phyloP scores from a whole-genome alignment of 768 basidiomycete species.

The Boletus coccyginus region DNA sequence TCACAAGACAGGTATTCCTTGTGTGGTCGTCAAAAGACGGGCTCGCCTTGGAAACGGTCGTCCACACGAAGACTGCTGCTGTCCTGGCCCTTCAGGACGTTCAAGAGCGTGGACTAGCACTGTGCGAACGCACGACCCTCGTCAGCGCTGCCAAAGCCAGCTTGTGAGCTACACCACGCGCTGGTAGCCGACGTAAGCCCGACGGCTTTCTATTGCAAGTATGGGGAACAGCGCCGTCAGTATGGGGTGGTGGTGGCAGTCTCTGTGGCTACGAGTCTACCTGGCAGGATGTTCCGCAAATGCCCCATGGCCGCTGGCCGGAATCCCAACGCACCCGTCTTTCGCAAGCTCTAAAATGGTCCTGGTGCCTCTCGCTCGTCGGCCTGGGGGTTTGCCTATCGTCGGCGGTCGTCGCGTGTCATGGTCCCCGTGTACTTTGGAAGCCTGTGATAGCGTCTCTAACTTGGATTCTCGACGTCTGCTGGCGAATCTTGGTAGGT shows the following conservation, averaged over 20 bases:
- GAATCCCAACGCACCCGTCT: slow-evolving; percentile 49
- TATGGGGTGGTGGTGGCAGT: slow-evolving; percentile 82
- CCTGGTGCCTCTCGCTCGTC: not conserved
- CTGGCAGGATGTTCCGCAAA: slow-evolving; percentile 79
- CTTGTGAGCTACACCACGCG: slow-evolving; percentile 60
- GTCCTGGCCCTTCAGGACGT: slow-evolving; percentile 88
- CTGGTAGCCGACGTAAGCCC: not conserved
- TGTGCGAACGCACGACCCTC: slow-evolving; percentile 85
- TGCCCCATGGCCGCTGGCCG: slow-evolving; percentile 90
- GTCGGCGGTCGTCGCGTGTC: slow-evolving; percentile 10
- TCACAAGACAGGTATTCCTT: slow-evolving; percentile 99
- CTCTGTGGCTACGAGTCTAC: slow-evolving; percentile 92
- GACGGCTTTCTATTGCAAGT: slow-evolving; percentile 47
- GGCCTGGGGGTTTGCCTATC: not conserved
- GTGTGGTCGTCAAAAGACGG: slow-evolving; percentile 98
- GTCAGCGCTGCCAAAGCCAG: slow-evolving; percentile 95
- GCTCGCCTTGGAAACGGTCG: slow-evolving; percentile 94
- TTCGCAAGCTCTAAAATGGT: slow-evolving; percentile 61
- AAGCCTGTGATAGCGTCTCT: no score
- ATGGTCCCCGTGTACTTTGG: slow-evolving; percentile 13
- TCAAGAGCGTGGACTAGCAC: slow-evolving; percentile 83
- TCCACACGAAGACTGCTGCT: slow-evolving; percentile 97
- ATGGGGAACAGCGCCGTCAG: slow-evolving; percentile 84
- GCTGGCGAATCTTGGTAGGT: no score
- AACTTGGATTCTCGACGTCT: no score